Evolutionary conservation across 2,329 filamentous ascomycete species (phyloP), one percentile per base, ranked within the genome.

Genomic region (Neurospora crassa): DNA sequence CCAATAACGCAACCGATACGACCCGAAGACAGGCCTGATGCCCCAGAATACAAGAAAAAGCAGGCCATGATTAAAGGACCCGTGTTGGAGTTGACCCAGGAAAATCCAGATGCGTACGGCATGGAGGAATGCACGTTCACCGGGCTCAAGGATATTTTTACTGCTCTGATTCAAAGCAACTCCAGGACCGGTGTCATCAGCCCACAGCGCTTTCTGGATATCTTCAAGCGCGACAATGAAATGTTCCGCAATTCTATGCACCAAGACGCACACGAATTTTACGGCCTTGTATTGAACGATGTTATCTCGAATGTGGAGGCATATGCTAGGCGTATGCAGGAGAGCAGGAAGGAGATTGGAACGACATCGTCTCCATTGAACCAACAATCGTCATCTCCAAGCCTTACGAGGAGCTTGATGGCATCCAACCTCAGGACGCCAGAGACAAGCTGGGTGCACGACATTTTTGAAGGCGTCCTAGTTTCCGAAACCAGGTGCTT

Each of bases 171-270:
- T 70, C 90, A 91, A 69, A 94, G 92, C 79, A 85, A 89, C 72
- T 92, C 92, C 53, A 90, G 94, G 71, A 96, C 92, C 7, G 96
- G 96, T 18, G 93, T 99, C 12, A 87, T 98, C 59, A 97, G 94
- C 78, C 96, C 96, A 1, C 91, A 95, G 77, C 91, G 94, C 73
- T 97, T 99, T 74, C 85, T 99, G 43, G 95, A 99, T 78, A 94
- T 97, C 37, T 89, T 99, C 78, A 93, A 94, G 78, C 89, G 92
- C 74, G 93, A 98, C 77, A 97, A 99, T 79, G 96, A 99, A 80
- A 94, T 97, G 91, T 99, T 99, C 78, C 90, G 94, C 72, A 95
- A 94, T 47, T 92, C 94, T 4, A 97, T 97, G 92, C 96, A 99
- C 80, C 96, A 99, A 79, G 96, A 99, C 79, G 96, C 96, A 1